A percentile compares a stretch with the other conserved stretches of the same genome.
These are phyloP conservation scores for Asterophora lycoperdoides DNA, from an alignment of 768 basidiomycete genomes.

Conservation along the genomic window DNA sequence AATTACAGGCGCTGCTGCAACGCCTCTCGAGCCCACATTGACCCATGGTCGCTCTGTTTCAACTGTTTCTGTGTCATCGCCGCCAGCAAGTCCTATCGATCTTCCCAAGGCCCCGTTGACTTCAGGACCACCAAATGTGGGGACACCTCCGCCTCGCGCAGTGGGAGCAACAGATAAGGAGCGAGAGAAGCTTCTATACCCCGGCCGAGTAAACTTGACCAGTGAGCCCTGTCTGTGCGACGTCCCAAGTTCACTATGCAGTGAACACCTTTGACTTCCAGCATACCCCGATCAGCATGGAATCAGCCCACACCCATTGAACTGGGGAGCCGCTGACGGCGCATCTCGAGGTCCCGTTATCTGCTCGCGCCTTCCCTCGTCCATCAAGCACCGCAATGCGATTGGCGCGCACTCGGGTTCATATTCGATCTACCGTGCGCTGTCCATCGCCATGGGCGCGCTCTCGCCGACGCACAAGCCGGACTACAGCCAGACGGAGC, in stretches of 20 bases:
- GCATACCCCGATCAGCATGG: conserved; percentile 93
- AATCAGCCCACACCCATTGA: conserved; percentile 71
- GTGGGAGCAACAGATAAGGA: conserved; percentile 47
- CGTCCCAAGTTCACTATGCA: too few species aligned
- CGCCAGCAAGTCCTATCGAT: conserved; percentile 3
- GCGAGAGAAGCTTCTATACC: conserved; percentile 73
- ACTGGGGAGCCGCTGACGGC: conserved; percentile 75
- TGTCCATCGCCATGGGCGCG: conserved; percentile 87
- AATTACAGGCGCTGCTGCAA: conserved; percentile 23
- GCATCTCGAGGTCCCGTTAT: conserved; percentile 78
- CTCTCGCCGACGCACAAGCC: conserved; percentile 78
- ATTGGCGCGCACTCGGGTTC: conserved; percentile 92
- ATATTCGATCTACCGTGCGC: conserved; percentile 91
- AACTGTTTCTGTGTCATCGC: background rate
- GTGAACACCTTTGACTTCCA: conserved; percentile 14
- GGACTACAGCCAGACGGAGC: conserved; percentile 79
- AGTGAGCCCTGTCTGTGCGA: conserved; percentile 46
- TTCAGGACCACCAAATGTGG: conserved; percentile 23
- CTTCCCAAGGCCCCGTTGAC: conserved; percentile 20
- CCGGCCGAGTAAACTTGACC: conserved; percentile 76
- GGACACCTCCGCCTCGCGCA: conserved; percentile 17
- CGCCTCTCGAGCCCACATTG: conserved; percentile 30
- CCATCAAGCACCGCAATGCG: conserved; percentile 89
- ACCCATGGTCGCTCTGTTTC: conserved; percentile 22
- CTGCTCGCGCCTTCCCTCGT: conserved; percentile 77